Evolutionary conservation across 129 eudicot genomes (phyloP).

Genomic region (Rutidosis leptorrhynchoides): DNA sequence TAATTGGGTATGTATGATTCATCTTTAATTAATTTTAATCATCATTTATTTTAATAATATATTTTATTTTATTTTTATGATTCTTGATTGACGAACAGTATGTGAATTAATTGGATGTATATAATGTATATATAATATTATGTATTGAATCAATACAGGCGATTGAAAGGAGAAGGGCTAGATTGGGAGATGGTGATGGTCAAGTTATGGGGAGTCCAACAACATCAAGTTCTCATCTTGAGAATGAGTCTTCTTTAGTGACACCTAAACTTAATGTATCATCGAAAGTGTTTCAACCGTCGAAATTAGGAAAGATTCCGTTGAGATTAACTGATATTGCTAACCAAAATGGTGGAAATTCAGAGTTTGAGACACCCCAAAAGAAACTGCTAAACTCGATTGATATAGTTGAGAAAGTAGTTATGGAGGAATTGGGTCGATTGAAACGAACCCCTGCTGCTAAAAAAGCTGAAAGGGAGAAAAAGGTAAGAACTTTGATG

Average conservation of each 20-base stretch:
- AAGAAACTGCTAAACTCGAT: constrained; percentile 77
- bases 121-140: too few relatives aligned
- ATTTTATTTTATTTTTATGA: too few relatives aligned
- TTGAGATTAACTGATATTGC: constrained; percentile 42
- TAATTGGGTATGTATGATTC: too few relatives aligned
- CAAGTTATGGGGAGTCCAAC: constrained; percentile 43
- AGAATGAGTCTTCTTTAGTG: constrained; percentile 43
- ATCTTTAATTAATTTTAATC: too few relatives aligned
- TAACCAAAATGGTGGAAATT: constrained; percentile 26
- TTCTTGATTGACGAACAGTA: neutral
- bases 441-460: constrained; percentile 72
- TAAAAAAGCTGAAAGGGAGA: constrained; percentile 69
- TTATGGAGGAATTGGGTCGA: constrained; percentile 61
- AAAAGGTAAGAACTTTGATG: constrained; percentile 61
- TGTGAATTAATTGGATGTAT: neutral
- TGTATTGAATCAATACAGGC: constrained; percentile 44
- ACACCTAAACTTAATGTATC: constrained; percentile 47
- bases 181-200: constrained; percentile 47
- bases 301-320: constrained; percentile 45
- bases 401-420: constrained; percentile 69
- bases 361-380: constrained; percentile 64
- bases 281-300: constrained; percentile 19
- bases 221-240: constrained; percentile 55
- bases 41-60: too few relatives aligned
- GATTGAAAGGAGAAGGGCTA: constrained; percentile 67